These are phyloP conservation scores for Claviceps sp. DNA, from an alignment of 2,329 filamentous ascomycete species.

Conservation along the genomic window DNA sequence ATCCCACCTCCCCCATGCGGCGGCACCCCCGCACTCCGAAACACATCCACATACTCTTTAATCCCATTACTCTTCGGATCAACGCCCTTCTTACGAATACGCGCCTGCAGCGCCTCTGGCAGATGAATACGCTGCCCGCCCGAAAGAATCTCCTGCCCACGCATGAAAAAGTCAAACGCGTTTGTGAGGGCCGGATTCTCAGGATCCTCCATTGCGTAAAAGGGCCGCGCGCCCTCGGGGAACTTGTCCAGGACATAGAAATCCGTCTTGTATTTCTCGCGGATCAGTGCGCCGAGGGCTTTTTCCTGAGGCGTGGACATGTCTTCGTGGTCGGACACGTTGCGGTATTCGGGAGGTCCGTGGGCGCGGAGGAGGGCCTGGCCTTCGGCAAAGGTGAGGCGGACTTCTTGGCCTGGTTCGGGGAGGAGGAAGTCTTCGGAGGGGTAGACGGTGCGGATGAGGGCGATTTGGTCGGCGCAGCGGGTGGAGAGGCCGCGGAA, in stretches of 20 bases:
- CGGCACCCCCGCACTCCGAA: constrained; percentile 69
- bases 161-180: constrained; percentile 73
- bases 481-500: constrained; percentile 45
- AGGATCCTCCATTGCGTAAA: constrained; percentile 56
- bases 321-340: constrained; percentile 66
- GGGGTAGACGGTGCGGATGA: constrained; percentile 60
- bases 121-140: constrained; percentile 88
- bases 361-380: constrained; percentile 66
- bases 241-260: constrained; percentile 98
- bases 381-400: constrained; percentile 65
- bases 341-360: constrained; percentile 50
- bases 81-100: constrained; percentile 67
- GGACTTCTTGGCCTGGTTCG: constrained; percentile 58
- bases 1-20: constrained; percentile 85
- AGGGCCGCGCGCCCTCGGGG: constrained; percentile 41
- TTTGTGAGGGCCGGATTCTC: constrained; percentile 35
- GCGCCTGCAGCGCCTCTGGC: constrained; percentile 58
- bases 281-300: constrained; percentile 74
- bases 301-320: constrained; percentile 74
- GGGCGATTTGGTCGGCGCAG: constrained; percentile 59
- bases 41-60: constrained; percentile 80
- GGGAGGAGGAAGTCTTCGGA: constrained; percentile 67
- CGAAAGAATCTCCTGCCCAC: constrained; percentile 84
- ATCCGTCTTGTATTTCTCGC: constrained; percentile 82
- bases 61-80: constrained; percentile 63